These are phyloP conservation scores for Termitomyces sp. DNA, from an alignment of 768 basidiomycete genomes.

Conservation along the genomic window DNA sequence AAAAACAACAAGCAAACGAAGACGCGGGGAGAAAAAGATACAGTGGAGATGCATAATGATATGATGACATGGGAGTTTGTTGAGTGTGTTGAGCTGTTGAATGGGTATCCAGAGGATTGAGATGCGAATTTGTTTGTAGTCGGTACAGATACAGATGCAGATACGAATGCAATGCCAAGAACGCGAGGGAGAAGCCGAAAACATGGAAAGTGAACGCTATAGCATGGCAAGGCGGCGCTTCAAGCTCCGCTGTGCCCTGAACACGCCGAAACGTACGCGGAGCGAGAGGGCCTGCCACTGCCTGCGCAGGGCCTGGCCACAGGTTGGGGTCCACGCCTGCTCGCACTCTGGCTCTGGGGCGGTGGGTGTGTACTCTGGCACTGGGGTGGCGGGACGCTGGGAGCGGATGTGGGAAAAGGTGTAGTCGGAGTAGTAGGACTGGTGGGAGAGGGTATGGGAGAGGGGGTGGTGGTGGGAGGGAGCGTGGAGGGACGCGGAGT, in stretches of 20 bases:
- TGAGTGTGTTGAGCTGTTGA: not conserved
- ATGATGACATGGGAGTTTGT: not conserved
- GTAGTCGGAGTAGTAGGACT: not conserved
- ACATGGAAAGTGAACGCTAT: not conserved
- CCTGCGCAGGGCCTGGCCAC: slow-evolving; percentile 43
- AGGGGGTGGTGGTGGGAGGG: slow-evolving; percentile 2
- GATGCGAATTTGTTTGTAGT: not conserved
- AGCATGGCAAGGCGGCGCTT: slow-evolving; percentile 24
- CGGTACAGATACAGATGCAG: not conserved
- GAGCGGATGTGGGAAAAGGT: not conserved
- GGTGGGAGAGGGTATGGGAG: not conserved
- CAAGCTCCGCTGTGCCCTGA: slow-evolving; percentile 37
- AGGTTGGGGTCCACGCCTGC: slow-evolving; percentile 46
- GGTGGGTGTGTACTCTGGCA: slow-evolving; percentile 4
- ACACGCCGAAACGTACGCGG: slow-evolving; percentile 51
- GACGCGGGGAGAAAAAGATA: not conserved
- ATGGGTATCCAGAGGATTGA: not conserved
- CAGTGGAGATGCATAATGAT: not conserved
- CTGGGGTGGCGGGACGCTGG: not conserved
- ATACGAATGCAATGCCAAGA: slow-evolving; percentile 4
- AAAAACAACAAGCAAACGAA: not conserved
- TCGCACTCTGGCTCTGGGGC: slow-evolving; percentile 9
- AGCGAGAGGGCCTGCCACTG: slow-evolving; percentile 61
- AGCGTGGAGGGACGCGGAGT: not conserved
- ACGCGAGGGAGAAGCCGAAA: not conserved